Base-by-base conservation (phyloP, 2,329 filamentous ascomycete species). In the Ceratocystis cacaofunesta region DNA sequence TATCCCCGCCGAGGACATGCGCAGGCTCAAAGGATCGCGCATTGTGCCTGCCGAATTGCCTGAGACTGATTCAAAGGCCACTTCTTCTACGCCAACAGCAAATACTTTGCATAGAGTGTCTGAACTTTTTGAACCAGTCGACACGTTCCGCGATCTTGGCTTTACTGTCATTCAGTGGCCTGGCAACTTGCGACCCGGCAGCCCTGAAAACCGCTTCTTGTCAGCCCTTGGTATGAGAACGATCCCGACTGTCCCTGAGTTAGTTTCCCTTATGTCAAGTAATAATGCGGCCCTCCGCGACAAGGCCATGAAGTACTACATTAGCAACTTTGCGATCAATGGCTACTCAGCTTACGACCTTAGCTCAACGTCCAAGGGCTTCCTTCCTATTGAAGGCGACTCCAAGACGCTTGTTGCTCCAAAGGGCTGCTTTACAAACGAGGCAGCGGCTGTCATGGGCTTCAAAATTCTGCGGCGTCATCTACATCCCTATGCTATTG, bases 121-220 rank as follows among this genome's bases (percentile, higher is more conserved):
- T 1, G 88, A 95, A 66, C 79, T 96, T 0, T 95, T 88, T 71
- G 89, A 92, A 72, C 92, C 92, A 3, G 86, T 86, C 65, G 84
- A 86, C 48, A 76, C 82, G 0, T 78, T 95, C 6, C 82, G 89
- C 44, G 78, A 83, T 22, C 79, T 97, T 10, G 81, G 83, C 2
- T 75, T 97, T 7, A 89, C 89, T 0, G 80, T 96, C 2, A 75
- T 95, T 52, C 89, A 90, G 72, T 97, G 91, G 91, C 88, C 89
- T 2, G 81, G 85, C 2, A 83, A 81, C 68, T 90, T 86, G 72
- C 80, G 83, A 61, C 74, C 81, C n/a, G 77, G 74, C 63, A 89
- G 85, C 69, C 75, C 78, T 0, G 94, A 99, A 74, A 90, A 84
- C 0, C 82, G 80, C 50, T 94, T 99, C 69, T 76, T 99, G 5